Base-by-base conservation (phyloP, 768 basidiomycete species). In the Roridomyces roridus region DNA sequence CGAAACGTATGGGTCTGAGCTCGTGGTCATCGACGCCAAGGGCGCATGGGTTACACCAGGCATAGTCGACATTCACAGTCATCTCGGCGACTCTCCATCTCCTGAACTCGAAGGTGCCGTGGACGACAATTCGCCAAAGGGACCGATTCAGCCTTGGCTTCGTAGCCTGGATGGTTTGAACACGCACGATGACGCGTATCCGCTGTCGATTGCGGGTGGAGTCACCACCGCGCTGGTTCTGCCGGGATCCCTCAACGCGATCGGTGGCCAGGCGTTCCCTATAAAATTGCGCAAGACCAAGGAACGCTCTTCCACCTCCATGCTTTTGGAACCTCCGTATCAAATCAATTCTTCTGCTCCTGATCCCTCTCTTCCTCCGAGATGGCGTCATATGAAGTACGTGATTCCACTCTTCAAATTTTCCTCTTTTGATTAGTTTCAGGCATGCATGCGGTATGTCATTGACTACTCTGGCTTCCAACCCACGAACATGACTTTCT, bases 11-110 rank as follows among this genome's bases (percentile, higher is more conserved):
- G 74, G 74, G 24, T 59, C 64, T 7, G 68, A 75, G 14, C 65
- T 85, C 17, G 76, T 81, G 11, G 78, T 84, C 25, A 67, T 92
- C 14, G 85, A 95, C 59, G 85, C 82, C 2, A 70, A 83, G 35
- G 87, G 86, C 9, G 78, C 85, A 15, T 94, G 91, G 91, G 80
- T 93, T 11, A 91, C 91, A 0, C 91, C 92, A n/a, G 92, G 83
- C 14, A 74, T 87, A 51, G 76, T 88, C 34, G 85, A 88, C 65
- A 70, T 86, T 46, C 89, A 91, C 69, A 87, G 86, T 1, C 89
- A 92, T 65, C 63, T 89, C 36, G 88, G 85, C 15, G 80, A 84
- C 29, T 74, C 65, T 18, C 62, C 84, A 12, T 71, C 81, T 0
- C 89, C 89, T 0, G 64, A 37, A 0, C 72, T 91, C 2, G 51